Base-by-base conservation (phyloP, 176 grass and related monocot genomes). In the Eragrostis curvula region DNA sequence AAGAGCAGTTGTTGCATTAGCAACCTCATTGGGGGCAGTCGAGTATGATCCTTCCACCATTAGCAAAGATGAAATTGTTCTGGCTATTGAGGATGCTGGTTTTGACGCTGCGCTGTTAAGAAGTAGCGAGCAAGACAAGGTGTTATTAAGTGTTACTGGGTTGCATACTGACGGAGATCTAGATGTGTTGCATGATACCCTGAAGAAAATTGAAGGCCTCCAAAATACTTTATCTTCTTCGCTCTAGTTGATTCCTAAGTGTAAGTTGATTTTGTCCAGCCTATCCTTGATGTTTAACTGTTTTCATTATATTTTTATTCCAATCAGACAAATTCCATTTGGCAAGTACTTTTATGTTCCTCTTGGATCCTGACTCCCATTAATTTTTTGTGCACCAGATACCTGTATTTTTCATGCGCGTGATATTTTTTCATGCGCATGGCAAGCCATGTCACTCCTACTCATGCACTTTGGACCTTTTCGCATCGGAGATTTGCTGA, bases 71-170 rank as follows among this genome's bases (percentile, higher is more conserved):
- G 88, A 96, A 71, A 92, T 99, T 82, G 87, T 93, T 84, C 65
- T 39, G 76, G 85, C 93, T 57, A 96, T 99, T 8, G 96, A 99
- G 75, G 96, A 96, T 88, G 93, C 96, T 27, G 96, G 96, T 76
- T 99, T 99, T 74, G 96, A 99, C 20, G 91, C 93, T 64, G 79
- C 56, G 1, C 80, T 99, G 58, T 47, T 99, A 68, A 89, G 91
- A 85, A 95, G 93, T 88, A 99, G 81, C 14, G 87, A 99, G 23
- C 76, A 96, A 87, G 82, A 96, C 66, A 96, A 90, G 47, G 87
- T 80, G 77, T 91, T 96, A 32, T 64, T 99, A 82, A 79, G 69
- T 70, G 50, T 99, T 42, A 39, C 18, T 32, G 88, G 90, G 71
- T 85, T 96, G 68, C 64, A 72, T 75, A 85, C 71, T 3, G 87